Evolutionary conservation across 345 rosid species (phyloP), one percentile per base, ranked within the genome.

Genomic region (Microthlaspi erraticum): DNA sequence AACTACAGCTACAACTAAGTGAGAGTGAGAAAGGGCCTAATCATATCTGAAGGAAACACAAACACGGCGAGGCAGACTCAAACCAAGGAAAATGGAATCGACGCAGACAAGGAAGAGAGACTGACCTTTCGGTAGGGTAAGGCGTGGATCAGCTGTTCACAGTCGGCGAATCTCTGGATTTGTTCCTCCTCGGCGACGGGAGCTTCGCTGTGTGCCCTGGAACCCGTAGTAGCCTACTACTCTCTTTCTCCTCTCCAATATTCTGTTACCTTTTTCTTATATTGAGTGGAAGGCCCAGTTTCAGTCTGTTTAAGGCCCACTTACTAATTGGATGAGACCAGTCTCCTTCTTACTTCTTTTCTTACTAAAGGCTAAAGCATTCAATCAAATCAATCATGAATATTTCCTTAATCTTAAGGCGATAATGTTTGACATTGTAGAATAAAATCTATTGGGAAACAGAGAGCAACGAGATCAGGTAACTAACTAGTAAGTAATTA

Each of bases 71-170:
- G 64, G 41, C 12, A 53, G 43, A 62, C 26, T 23, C 51, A 66
- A 32, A 53, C 34, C n/a, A 13, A 12, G 20, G 23, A 44, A 44
- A 67, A 18, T 10, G 34, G 33, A 34, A 48, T 23, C 2, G 12
- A 49, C 6, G 57, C 45, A 64, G 56, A 48, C 12, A 50, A 64
- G 36, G 61, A 48, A 69, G 32, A 59, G 74, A 59, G 50, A 14
- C 74, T 5, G 48, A 70, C 74, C 74, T 59, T 38, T 37, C 13
- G 6, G 44, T 12, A 32, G 53, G 53, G 52, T 42, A 42, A 26
- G 36, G 17, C 42, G 11, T 18, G 70, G 55, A 42, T 68, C 56
- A 36, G 13, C 53, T 46, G 63, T 17, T 39, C 60, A 66, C 45
- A 66, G 50, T 51, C 50, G 68, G 36, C 2, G 61, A 53, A 66